A percentile compares a stretch with the other conserved stretches of the same genome.
These are phyloP conservation scores for Scutellaria minor DNA, from an alignment of 257 asterid species.

Conservation along the genomic window DNA sequence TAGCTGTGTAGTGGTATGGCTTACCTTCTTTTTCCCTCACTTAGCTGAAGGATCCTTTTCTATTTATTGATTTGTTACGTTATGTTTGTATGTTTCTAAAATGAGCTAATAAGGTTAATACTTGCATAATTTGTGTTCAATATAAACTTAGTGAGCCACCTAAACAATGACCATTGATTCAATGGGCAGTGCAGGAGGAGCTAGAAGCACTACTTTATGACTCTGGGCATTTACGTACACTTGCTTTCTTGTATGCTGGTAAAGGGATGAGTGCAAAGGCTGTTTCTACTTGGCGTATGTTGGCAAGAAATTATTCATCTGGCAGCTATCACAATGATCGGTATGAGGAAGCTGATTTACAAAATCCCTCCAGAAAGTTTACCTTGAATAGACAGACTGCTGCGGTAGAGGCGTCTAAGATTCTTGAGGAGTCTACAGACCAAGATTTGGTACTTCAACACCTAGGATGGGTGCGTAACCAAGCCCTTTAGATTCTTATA, in stretches of 20 bases:
- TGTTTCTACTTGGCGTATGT: constrained; percentile 83
- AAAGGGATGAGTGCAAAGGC: constrained; percentile 93
- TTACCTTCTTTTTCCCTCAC: constrained; percentile 23
- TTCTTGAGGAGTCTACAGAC: constrained; percentile 86
- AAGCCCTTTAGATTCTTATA: constrained; percentile 12
- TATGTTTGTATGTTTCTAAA: constrained; percentile 4
- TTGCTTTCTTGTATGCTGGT: constrained; percentile 90
- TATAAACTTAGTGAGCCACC: constrained; percentile 23
- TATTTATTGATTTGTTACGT: not conserved
- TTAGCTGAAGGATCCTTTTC: constrained; percentile 20
- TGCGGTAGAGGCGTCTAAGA: constrained; percentile 80
- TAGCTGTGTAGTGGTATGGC: constrained; percentile 89
- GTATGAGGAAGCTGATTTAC: constrained; percentile 51
- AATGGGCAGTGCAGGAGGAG: constrained; percentile 99
- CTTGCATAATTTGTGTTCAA: constrained; percentile 12
- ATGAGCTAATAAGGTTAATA: constrained; percentile 9
- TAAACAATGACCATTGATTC: constrained; percentile 55
- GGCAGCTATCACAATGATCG: constrained; percentile 49
- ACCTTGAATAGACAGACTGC: constrained; percentile 60
- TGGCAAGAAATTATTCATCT: constrained; percentile 72
- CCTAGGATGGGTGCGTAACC: constrained; percentile 86
- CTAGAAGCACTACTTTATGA: constrained; percentile 83
- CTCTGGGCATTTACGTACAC: constrained; percentile 92
- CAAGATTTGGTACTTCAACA: constrained; percentile 89
- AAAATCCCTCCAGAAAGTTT: constrained; percentile 45